These are phyloP conservation scores for Heracleum sosnowskyi DNA, from an alignment of 129 eudicot species.

Conservation along the genomic window DNA sequence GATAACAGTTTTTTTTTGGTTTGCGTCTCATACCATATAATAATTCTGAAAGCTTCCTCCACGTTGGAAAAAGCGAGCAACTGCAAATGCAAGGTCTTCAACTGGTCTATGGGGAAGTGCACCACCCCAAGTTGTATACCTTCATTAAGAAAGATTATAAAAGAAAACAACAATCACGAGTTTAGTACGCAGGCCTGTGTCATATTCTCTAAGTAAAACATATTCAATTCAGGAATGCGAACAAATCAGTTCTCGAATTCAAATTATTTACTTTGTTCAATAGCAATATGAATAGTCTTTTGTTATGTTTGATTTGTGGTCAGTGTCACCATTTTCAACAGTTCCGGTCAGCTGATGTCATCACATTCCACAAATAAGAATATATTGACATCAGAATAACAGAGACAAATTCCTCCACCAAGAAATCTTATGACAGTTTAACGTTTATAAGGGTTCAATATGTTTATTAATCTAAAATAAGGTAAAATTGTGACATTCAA, in stretches of 20 bases:
- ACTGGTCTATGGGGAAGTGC: conserved; percentile 86
- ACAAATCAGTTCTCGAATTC: neutral
- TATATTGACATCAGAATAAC: neutral
- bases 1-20: neutral
- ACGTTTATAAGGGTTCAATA: neutral
- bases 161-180: neutral
- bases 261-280: neutral
- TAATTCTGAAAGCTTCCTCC: conserved; percentile 98
- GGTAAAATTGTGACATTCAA: neutral
- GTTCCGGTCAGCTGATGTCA: neutral
- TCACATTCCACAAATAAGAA: neutral
- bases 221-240: neutral
- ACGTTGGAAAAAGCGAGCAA: conserved; percentile 96
- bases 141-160: conserved; percentile 19
- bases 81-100: conserved; percentile 94
- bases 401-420: neutral
- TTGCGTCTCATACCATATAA: conserved; percentile 56
- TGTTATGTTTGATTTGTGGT: neutral
- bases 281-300: neutral
- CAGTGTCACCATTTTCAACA: neutral
- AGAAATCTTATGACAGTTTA: neutral
- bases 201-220: neutral
- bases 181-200: neutral
- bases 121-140: conserved; percentile 95
- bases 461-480: neutral